These are phyloP conservation scores for Mycena kentingensis DNA, from an alignment of 768 basidiomycete species.

Conservation along the genomic window DNA sequence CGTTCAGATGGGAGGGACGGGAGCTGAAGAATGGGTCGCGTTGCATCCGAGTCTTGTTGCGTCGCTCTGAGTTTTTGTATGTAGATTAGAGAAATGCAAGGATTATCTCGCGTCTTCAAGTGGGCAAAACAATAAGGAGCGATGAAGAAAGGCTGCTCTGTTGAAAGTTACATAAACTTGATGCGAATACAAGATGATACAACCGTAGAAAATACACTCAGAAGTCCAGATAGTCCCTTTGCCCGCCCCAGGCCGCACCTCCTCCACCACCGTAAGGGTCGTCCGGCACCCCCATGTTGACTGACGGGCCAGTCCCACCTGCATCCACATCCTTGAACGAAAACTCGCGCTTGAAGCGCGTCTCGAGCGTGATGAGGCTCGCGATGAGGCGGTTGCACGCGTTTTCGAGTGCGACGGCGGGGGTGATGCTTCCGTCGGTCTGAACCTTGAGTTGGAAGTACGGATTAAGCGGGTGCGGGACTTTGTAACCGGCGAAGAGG, in stretches of 20 bases:
- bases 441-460: conserved; percentile 95
- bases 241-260: conserved; percentile 46
- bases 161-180: no score
- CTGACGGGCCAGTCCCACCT: conserved; percentile 24
- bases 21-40: conserved; percentile 32
- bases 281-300: conserved; percentile 33
- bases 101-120: no score
- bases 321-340: conserved; percentile 71
- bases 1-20: conserved; percentile 32
- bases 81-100: no score
- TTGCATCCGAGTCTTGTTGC: conserved; percentile 11
- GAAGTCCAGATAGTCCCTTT: conserved; percentile 58
- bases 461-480: conserved; percentile 94
- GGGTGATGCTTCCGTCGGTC: conserved; percentile 85
- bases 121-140: no score
- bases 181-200: conserved; percentile 1
- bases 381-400: conserved; percentile 83
- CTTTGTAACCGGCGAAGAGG: conserved; percentile 97
- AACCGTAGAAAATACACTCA: conserved; percentile 28
- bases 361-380: conserved; percentile 65
- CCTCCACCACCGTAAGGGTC: conserved; percentile 52
- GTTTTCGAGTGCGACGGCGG: conserved; percentile 78
- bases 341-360: conserved; percentile 82
- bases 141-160: no score
- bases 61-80: no score